Conservation (phyloP, 345 rosid species). For the Lagerstroemia speciosa region DNA sequence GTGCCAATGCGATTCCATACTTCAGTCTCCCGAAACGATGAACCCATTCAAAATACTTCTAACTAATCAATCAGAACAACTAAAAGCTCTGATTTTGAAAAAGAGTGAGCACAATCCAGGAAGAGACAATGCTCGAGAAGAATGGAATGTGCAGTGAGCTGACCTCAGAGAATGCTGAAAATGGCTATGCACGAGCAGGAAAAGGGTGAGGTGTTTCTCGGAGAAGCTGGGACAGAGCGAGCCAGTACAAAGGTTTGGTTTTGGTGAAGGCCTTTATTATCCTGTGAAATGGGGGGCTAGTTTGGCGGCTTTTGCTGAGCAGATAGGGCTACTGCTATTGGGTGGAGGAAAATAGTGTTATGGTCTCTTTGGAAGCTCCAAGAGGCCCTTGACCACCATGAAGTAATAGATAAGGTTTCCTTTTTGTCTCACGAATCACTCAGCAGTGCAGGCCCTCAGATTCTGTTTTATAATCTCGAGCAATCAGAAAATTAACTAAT, state of each 20-base stretch:
- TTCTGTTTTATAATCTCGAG: neutral
- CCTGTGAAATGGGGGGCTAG: conserved; percentile 5
- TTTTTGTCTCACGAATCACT: neutral
- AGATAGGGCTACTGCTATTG: conserved; percentile 69
- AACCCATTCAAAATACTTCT: neutral
- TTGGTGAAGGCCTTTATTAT: neutral
- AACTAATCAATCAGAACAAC: neutral
- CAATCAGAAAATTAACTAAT: neutral
- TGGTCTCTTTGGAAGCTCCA: conserved; percentile 29
- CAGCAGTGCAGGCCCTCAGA: no score
- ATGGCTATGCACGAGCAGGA: conserved; percentile 12
- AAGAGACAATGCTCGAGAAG: neutral
- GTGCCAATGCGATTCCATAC: no score
- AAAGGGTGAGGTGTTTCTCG: conserved; percentile 9
- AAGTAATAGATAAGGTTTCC: conserved; percentile 3
- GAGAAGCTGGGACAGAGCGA: conserved; percentile 6
- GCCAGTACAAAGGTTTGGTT: conserved; percentile 3
- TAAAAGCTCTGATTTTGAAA: neutral
- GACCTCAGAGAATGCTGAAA: conserved; percentile 24
- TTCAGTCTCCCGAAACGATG: no score
- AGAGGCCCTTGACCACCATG: conserved; percentile 9
- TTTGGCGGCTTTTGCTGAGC: conserved; percentile 55
- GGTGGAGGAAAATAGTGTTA: conserved; percentile 45
- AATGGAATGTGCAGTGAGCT: conserved; percentile 8
- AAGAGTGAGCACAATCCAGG: neutral